phyloP scores from a whole-genome alignment of 768 basidiomycete species.

The Sporobolomyces phaffii region DNA sequence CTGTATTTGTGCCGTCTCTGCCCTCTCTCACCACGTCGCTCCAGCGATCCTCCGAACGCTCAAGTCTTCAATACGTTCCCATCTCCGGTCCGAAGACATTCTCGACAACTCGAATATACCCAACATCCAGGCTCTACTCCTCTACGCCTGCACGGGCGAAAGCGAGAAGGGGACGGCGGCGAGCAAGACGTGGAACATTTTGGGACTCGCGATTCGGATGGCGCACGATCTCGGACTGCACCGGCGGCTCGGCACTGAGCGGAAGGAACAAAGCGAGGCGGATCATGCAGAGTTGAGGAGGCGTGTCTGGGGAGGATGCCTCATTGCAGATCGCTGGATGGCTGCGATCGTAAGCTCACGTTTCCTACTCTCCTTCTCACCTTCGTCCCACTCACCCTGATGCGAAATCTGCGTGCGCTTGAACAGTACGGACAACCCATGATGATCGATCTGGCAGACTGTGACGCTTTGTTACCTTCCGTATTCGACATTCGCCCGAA shows the following conservation, averaged over 20 bases:
- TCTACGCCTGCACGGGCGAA: slow-evolving; percentile 36
- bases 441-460: slow-evolving; percentile 95
- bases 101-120: slow-evolving; percentile 51
- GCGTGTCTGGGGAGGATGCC: slow-evolving; percentile 87
- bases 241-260: slow-evolving; percentile 64
- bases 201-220: slow-evolving; percentile 49
- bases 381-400: neutral
- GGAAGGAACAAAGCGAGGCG: slow-evolving; percentile 53
- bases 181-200: slow-evolving; percentile 37
- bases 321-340: slow-evolving; percentile 80
- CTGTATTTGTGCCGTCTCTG: slow-evolving; percentile 86
- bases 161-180: slow-evolving; percentile 41
- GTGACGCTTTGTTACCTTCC: slow-evolving; percentile 86
- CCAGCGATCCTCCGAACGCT: slow-evolving; percentile 83
- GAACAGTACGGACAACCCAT: slow-evolving; percentile 80
- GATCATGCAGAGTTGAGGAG: slow-evolving; percentile 69
- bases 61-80: slow-evolving; percentile 73
- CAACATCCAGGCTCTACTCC: slow-evolving; percentile 72
- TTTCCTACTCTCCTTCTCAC: neutral
- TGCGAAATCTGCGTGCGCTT: neutral
- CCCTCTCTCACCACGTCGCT: slow-evolving; percentile 71
- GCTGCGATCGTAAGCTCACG: slow-evolving; percentile 20
- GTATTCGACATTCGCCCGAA: slow-evolving; percentile 59
- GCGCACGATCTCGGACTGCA: slow-evolving; percentile 96
- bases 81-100: slow-evolving; percentile 85